Conservation (phyloP, 208 protist genomes). For the Leishmania aethiopica region DNA sequence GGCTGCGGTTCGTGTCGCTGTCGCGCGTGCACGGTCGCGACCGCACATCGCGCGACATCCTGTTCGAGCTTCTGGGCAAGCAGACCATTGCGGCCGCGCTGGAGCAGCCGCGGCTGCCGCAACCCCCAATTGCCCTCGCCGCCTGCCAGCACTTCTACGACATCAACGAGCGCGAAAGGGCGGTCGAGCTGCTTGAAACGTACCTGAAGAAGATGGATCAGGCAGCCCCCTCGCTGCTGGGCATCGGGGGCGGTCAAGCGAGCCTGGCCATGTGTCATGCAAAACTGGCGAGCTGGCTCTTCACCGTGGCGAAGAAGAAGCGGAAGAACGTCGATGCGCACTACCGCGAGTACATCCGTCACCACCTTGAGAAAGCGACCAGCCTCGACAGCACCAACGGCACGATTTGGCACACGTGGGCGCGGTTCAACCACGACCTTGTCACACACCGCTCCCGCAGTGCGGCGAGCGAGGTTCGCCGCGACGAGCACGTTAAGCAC, state of each 20-base stretch:
- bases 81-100: slow-evolving; percentile 68
- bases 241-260: slow-evolving; percentile 21
- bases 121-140: slow-evolving; percentile 77
- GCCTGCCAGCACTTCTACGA: slow-evolving; percentile 90
- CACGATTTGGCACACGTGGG: slow-evolving; percentile 98
- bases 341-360: slow-evolving; percentile 45
- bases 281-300: slow-evolving; percentile 85
- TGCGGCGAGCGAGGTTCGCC: slow-evolving; percentile 22
- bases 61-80: slow-evolving; percentile 85
- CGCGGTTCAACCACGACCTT: slow-evolving; percentile 94
- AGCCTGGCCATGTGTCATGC: slow-evolving; percentile 85
- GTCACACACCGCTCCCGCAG: slow-evolving; percentile 34
- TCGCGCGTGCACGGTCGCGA: slow-evolving; percentile 91
- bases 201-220: slow-evolving; percentile 71
- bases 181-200: slow-evolving; percentile 65
- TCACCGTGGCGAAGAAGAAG: slow-evolving; percentile 34
- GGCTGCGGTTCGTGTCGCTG: slow-evolving; percentile 97
- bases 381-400: slow-evolving; percentile 93
- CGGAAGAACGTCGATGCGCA: slow-evolving; percentile 25
- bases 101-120: slow-evolving; percentile 50
- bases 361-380: slow-evolving; percentile 79
- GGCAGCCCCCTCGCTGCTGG: slow-evolving; percentile 5
- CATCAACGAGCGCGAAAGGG: slow-evolving; percentile 68
- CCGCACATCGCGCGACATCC: slow-evolving; percentile 86
- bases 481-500: slow-evolving; percentile 60